Evolutionary conservation across 208 protist genomes (phyloP).

Genomic region (Wallacemonas collosoma): DNA sequence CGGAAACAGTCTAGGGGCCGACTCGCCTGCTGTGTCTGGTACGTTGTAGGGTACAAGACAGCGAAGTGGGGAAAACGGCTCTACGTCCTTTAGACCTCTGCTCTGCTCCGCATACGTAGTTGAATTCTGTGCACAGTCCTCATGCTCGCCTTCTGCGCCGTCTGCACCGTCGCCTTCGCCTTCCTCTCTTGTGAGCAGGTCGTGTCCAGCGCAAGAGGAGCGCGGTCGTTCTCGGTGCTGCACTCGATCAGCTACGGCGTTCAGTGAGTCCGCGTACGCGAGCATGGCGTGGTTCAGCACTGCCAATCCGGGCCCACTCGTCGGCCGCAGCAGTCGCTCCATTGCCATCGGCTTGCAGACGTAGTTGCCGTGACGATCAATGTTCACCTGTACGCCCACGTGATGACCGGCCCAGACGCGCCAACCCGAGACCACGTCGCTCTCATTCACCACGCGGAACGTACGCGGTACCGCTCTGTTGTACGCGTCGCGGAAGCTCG

Average conservation of each 20-base stretch:
- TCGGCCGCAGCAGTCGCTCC: slow-evolving; percentile 72
- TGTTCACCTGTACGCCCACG: slow-evolving; percentile 78
- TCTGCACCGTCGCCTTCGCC: slow-evolving; percentile 1
- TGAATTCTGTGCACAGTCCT: neutral
- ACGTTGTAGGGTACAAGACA: too few species aligned
- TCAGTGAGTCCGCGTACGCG: slow-evolving; percentile 68
- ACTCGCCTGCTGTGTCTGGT: too few species aligned
- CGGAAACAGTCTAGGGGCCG: too few species aligned
- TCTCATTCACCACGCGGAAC: slow-evolving; percentile 88
- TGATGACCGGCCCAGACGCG: slow-evolving; percentile 59
- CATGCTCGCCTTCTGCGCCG: neutral
- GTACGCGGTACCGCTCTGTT: slow-evolving; percentile 72
- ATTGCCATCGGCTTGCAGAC: slow-evolving; percentile 82
- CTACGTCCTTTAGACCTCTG: too few species aligned
- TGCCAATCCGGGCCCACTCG: slow-evolving; percentile 37
- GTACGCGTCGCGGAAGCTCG: slow-evolving; percentile 69
- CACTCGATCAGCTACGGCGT: slow-evolving; percentile 48
- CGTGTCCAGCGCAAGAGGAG: neutral
- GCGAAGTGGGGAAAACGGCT: too few species aligned
- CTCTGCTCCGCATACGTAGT: neutral
- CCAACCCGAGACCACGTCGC: slow-evolving; percentile 74
- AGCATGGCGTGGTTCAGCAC: slow-evolving; percentile 60
- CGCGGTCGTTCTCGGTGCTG: slow-evolving; percentile 10
- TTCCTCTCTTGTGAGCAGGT: neutral
- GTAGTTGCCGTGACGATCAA: slow-evolving; percentile 80